Conservation (phyloP, 129 eudicot species). For the Artemisia tridentata region DNA sequence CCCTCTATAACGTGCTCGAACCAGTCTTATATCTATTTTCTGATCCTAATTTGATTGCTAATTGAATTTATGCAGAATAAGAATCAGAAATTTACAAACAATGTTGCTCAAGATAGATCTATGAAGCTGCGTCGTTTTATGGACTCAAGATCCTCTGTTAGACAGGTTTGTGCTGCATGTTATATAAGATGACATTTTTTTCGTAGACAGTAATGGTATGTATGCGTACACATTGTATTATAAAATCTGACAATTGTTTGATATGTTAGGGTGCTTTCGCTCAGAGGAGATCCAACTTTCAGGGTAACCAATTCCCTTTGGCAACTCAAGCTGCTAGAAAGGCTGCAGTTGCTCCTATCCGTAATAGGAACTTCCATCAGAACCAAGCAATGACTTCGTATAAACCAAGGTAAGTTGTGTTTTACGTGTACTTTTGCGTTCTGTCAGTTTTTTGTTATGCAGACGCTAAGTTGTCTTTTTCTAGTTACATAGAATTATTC, state of each 20-base stretch:
- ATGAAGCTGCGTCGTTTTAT: conserved; percentile 51
- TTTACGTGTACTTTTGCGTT: background rate
- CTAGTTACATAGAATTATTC: background rate
- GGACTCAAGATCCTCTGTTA: conserved; percentile 79
- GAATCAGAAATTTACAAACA: conserved; percentile 42
- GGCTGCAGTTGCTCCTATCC: conserved; percentile 70
- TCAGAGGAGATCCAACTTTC: conserved; percentile 76
- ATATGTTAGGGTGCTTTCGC: conserved; percentile 70
- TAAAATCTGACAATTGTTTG: background rate
- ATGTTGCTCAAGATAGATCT: conserved; percentile 55
- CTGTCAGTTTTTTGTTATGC: background rate
- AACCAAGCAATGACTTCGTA: conserved; percentile 51
- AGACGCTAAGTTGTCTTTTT: background rate
- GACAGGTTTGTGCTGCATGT: conserved; percentile 58
- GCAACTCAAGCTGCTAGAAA: conserved; percentile 82
- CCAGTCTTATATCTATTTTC: background rate
- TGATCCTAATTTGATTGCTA: background rate
- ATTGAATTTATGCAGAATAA: conserved; percentile 51
- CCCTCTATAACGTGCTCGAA: background rate
- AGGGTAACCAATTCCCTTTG: conserved; percentile 68
- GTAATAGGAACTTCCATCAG: conserved; percentile 45
- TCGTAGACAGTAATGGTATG: background rate
- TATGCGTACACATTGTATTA: background rate
- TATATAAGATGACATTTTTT: background rate
- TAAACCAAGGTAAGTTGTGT: conserved; percentile 49